Evolutionary conservation across 192 early-diverging fungal species (phyloP), one percentile per base, ranked within the genome.

Genomic region (Coemansia sp.): DNA sequence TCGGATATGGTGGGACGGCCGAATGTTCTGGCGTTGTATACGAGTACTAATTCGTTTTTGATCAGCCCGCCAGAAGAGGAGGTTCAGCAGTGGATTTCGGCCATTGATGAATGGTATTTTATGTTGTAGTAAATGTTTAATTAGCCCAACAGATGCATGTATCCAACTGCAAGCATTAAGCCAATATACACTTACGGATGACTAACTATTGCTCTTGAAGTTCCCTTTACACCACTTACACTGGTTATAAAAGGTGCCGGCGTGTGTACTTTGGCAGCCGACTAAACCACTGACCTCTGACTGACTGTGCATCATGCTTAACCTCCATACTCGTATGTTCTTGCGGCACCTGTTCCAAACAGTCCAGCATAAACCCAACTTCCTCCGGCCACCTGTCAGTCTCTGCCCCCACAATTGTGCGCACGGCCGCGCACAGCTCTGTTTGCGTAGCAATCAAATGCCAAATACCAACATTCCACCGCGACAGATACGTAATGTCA

Each of bases 91-190:
- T 82, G 80, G 80, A 82, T 82, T 4, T 69, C 74, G 39, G 74
- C 80, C 16, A 72, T 82, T 19, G 80, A 82, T 23, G 75, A 76
- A n/a, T 82, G 80, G 75, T 77, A 63, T 17, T 72, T 57, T 57
- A 58, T 82, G 68, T 43, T 74, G 11, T 74, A 22, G 39, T 27
- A 16, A 14, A 14, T 47, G 19, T 53, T 53, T 53, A 23, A 4
- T 43, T 43, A 6, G 6, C 29, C 6, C 21, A 21, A 8, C 6
- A 31, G 29, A 31, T 31, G 29, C 29, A 7, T 21, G 21, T 21
- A 21, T 21, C 21, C 21, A 21, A 21, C 21, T 21, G 1, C 21
- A 1, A 21, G 21, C 29, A 6, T 8, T 31, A 5, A 6, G 1
- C 29, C 29, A 31, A 31, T 6, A 27, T 27, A 27, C 3, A 27